Conservation (phyloP, 1,284 basidiomycete species). For the Vanrija pseudolonga region DNA sequence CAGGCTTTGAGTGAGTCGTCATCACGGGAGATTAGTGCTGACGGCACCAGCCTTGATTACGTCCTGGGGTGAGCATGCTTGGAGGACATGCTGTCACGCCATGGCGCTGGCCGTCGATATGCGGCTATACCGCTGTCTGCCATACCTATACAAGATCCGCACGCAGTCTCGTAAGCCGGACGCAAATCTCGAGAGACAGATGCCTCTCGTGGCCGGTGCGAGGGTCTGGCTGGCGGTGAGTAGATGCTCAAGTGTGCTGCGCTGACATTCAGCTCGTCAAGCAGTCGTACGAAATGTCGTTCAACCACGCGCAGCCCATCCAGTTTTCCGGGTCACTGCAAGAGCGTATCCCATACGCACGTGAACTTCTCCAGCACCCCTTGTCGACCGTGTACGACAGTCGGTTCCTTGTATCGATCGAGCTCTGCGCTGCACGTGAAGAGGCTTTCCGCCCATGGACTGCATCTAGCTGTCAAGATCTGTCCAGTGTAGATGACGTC, state of each 20-base stretch:
- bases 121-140: constrained; percentile 28
- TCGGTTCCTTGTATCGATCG: constrained; percentile 23
- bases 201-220: constrained; percentile 17
- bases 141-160: constrained; percentile 15
- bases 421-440: constrained; percentile 13
- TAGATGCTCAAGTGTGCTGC: background rate
- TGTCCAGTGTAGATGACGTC: background rate
- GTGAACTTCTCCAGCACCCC: constrained; percentile 26
- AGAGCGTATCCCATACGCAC: constrained; percentile 14
- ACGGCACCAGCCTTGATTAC: constrained; percentile 3
- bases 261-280: constrained; percentile 1
- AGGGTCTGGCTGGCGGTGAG: constrained; percentile 24
- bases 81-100: constrained; percentile 27
- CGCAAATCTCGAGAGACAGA: background rate
- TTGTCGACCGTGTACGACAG: constrained; percentile 19
- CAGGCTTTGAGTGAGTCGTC: constrained; percentile 23
- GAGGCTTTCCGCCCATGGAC: background rate
- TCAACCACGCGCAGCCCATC: constrained; percentile 21
- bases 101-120: constrained; percentile 33
- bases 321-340: constrained; percentile 7
- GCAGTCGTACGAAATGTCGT: constrained; percentile 20
- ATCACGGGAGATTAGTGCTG: background rate
- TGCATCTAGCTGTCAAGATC: background rate
- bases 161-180: background rate
- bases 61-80: constrained; percentile 20